Evolutionary conservation across 1,139 yeast genomes (phyloP), one percentile per base, ranked within the genome.

Genomic region (Pichia inconspicua): DNA sequence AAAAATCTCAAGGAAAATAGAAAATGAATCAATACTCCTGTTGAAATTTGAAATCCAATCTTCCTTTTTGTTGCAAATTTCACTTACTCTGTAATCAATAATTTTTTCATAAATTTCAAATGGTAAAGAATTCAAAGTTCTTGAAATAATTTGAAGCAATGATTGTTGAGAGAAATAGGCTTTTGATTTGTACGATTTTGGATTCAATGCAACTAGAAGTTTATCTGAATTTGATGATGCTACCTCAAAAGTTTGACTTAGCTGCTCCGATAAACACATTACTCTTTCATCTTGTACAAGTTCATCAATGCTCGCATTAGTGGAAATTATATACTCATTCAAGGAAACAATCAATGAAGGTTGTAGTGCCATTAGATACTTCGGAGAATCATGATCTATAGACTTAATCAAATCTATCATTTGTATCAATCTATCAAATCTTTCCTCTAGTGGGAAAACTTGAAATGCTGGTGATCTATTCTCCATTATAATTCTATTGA

Each of bases 251-350:
- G 50, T 32, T 37, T 31, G 9, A 36, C 52, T 48, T 14, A 53
- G 45, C 56, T 89, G 87, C 65, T 89, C 96, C 30, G 88, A 85
- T 61, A 73, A 2, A 11, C 31, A 35, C 3, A 12, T 28, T 32
- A 32, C 11, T 28, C 19, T 15, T 25, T 42, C 10, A 14, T 38
- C 34, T 7, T 25, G 22, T 12, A 39, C 12, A 14, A 42, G 15
- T 34, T 43, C 40, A 5, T 28, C 22, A 2, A 30, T 32, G 2
- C 9, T 3, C 22, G 31, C 22, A 3, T 19, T 10, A 11, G 11
- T 15, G 9, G 17, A 8, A 11, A 15, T 17, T 12, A 44, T 27
- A 41, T 44, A 39, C 7, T 47, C 14, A n/a, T 28, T 14, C 34
- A 28, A 40, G 14, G 28, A 11, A n/a, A 11, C 25, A 11, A 36